Conservation (phyloP, 1,139 yeast species). For the Blastobotrys petasosporus region DNA sequence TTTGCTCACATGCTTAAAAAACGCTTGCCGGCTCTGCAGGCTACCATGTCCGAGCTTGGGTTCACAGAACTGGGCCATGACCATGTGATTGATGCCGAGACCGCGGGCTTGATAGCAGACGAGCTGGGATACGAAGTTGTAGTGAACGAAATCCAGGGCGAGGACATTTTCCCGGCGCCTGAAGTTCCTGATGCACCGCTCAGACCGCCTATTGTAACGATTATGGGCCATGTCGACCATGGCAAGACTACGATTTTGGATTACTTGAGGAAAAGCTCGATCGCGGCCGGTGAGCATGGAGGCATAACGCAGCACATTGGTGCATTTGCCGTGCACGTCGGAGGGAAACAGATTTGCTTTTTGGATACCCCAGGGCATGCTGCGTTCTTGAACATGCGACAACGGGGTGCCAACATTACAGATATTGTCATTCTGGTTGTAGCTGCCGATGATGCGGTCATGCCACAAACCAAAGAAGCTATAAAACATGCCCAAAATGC, state of each 20-base stretch:
- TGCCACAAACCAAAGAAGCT: constrained; percentile 97
- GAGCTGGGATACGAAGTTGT: constrained; percentile 70
- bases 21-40: constrained; percentile 54
- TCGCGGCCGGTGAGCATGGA: constrained; percentile 83
- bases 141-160: constrained; percentile 52
- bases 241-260: constrained; percentile 95
- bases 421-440: constrained; percentile 90
- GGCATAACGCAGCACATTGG: constrained; percentile 98
- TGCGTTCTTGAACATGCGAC: constrained; percentile 92
- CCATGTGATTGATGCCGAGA: constrained; percentile 78
- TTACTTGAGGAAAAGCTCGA: constrained; percentile 71
- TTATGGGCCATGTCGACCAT: constrained; percentile 99
- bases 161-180: constrained; percentile 51
- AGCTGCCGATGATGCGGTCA: constrained; percentile 97
- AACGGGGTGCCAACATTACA: constrained; percentile 91
- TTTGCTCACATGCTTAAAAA: constrained; percentile 66
- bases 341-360: constrained; percentile 75
- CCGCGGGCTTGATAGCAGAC: constrained; percentile 79
- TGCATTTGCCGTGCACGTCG: constrained; percentile 81
- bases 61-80: constrained; percentile 70
- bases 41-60: constrained; percentile 61
- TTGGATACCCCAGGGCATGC: constrained; percentile 99
- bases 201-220: constrained; percentile 91
- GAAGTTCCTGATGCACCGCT: constrained; percentile 42
- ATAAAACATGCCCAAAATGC: constrained; percentile 85